Base-by-base conservation (phyloP, 2,329 filamentous ascomycete genomes). In the Scedosporium minutisporum region DNA sequence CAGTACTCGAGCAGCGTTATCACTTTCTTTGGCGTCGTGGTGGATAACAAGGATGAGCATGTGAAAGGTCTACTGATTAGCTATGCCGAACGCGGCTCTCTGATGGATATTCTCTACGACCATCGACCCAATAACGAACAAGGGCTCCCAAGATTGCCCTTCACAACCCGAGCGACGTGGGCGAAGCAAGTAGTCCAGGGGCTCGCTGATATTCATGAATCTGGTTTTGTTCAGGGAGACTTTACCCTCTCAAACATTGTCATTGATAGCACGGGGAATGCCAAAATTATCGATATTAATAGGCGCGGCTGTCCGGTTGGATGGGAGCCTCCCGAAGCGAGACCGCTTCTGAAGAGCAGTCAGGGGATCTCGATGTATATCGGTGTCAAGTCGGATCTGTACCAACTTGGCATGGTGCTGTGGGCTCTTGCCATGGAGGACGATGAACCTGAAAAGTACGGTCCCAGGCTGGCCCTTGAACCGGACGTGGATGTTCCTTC, bases 201-300 rank as follows among this genome's bases (percentile, higher is more conserved):
- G 2, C 81, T 99, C 3, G 87, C 90, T 1, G 92, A 97, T 69
- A 93, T 99, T 33, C 95, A 99, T 70, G 93, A 97, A 73, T 88
- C 91, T 23, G 95, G 95, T 4, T 97, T 96, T 72, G 95, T 99
- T 10, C 95, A 99, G 71, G 95, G 95, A 25, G 95, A 99, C 71
- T 97, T 99, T 67, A 99, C 95, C 0, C 80, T 99, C 29, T 96
- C 93, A 4, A 99, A 99, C 71, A 96, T 99, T 66, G 95, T 99
- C 65, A 89, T 99, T 69, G 91, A 97, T 72, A 81, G 82, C 12
- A 76, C 89, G 53, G 87, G 92, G 70, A 83, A 97, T 70, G 95
- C 93, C 7, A 93, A 96, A 70, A 97, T 99, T 67, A 99, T 99
- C 71, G 95, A 99, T 74, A 97, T 99, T 77, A 99, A 99, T 76